Evolutionary conservation across 2,329 filamentous ascomycete species (phyloP), one percentile per base, ranked within the genome.

Genomic region (Alternaria sp.): DNA sequence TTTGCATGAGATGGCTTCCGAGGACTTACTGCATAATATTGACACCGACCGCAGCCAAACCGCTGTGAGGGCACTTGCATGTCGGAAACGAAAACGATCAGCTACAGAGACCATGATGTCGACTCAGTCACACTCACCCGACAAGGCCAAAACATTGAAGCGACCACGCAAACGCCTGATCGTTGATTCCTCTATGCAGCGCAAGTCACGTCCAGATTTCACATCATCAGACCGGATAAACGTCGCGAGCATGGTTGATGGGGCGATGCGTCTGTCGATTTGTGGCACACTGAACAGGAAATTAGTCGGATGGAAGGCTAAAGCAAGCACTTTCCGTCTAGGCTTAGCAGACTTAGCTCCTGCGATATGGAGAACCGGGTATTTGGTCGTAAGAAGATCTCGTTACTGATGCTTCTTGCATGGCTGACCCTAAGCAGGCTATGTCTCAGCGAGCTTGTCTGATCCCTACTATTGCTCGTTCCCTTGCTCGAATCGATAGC

Each of bases 301-400:
- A 1, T 5, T 56, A 1, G 61, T 59, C 20, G 71, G 71, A 8
- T 43, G 79, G 7, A 76, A 72, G 24, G 44, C 79, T 16, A 73
- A 67, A 51, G 70, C 72, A 28, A 78, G 65, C 24, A 75, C 75
- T 14, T 75, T 75, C 11, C 63, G 70, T 22, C 62, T 70, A 38
- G 72, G 72, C 42, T 71, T 84, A 4, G 69, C 75, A 38, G 71
- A 78, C 38, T 52, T 82, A 6, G 77, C 75, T 38, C 81, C 82
- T 4, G 59, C 69, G 5, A 44, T 82, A 28, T 84, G 78, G 77
- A 75, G 73, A 47, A 75, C 77, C 7, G 76, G 72, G 7, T 79
- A 79, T 61, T 62, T 78, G 18, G 56, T 58, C 18, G 76, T 79
- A 69, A 42, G 60, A 42, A 38, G 14, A 41, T 8, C 26, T 22